Percentiles rank a stretch among this genome's conserved stretches.
Conservation (phyloP, 164 flowering plant species). For the Santalum album region DNA sequence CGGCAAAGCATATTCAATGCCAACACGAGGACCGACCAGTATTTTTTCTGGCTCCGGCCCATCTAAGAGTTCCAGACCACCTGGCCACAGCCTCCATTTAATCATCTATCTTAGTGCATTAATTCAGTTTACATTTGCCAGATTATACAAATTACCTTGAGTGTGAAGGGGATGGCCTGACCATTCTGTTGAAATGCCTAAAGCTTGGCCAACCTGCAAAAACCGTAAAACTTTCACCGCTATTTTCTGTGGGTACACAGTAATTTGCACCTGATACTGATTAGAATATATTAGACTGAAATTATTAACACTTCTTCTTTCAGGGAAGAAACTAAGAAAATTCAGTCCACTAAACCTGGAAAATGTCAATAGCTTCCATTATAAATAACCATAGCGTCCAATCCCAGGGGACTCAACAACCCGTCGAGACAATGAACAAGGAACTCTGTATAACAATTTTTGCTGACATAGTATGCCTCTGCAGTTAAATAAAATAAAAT, state of each 20-base stretch:
- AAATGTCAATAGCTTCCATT: too few species aligned
- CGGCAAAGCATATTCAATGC: constrained; percentile 87
- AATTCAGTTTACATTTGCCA: not conserved
- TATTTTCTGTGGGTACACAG: not conserved
- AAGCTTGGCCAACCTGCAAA: constrained; percentile 81
- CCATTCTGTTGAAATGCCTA: constrained; percentile 87
- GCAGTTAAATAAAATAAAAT: too few species aligned
- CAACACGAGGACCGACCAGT: constrained; percentile 88
- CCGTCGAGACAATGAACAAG: too few species aligned
- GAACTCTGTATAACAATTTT: too few species aligned
- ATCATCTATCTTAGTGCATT: not conserved
- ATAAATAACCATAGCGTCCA: too few species aligned
- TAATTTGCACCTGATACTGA: not conserved
- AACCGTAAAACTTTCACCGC: not conserved
- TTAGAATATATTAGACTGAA: too few species aligned
- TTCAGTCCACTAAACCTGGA: too few species aligned
- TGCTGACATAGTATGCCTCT: too few species aligned
- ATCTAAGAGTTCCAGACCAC: constrained; percentile 86
- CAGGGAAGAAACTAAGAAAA: too few species aligned
- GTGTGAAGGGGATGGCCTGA: constrained; percentile 73
- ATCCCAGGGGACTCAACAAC: too few species aligned
- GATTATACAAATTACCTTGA: constrained; percentile 38
- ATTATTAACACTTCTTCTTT: too few species aligned
- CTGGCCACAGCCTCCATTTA: constrained; percentile 21
- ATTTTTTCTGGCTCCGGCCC: constrained; percentile 84